Conservation (phyloP, 768 basidiomycete species). For the Tricholoma saponaceum region DNA sequence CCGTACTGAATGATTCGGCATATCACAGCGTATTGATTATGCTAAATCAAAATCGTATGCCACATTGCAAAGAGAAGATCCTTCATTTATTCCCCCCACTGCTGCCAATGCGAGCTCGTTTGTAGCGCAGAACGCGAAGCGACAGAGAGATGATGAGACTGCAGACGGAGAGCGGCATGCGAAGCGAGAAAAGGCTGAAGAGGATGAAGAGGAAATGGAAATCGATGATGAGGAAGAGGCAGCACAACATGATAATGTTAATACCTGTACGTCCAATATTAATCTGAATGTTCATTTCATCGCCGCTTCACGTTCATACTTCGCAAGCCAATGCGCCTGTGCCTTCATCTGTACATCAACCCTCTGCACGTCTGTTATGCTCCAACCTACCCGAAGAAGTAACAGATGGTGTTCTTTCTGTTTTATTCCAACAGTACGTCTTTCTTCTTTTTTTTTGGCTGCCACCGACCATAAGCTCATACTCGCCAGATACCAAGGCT, state of each 20-base stretch:
- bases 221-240: conserved; percentile 85
- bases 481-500: conserved; percentile 72
- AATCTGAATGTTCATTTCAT: conserved; percentile 20
- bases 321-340: conserved; percentile 33
- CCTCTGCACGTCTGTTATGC: conserved; percentile 64
- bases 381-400: conserved; percentile 91
- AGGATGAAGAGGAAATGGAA: conserved; percentile 90
- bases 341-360: conserved; percentile 48
- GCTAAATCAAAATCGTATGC: conserved; percentile 89
- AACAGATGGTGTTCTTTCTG: conserved; percentile 79
- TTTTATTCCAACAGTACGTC: conserved; percentile 89
- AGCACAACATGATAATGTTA: conserved; percentile 31
- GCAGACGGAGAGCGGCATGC: conserved; percentile 48
- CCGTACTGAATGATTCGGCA: conserved; percentile 1
- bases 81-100: conserved; percentile 72
- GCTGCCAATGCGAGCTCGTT: conserved; percentile 55
- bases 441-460: conserved; percentile 4
- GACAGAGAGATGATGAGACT: conserved; percentile 59
- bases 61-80: conserved; percentile 74
- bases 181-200: conserved; percentile 70
- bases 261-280: conserved; percentile 42
- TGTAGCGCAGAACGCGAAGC: conserved; percentile 51
- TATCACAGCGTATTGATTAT: conserved; percentile 80
- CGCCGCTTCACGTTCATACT: conserved; percentile 27
- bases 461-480: background rate